phyloP scores from a whole-genome alignment of 257 asterid species.

The Lycium barbarum region DNA sequence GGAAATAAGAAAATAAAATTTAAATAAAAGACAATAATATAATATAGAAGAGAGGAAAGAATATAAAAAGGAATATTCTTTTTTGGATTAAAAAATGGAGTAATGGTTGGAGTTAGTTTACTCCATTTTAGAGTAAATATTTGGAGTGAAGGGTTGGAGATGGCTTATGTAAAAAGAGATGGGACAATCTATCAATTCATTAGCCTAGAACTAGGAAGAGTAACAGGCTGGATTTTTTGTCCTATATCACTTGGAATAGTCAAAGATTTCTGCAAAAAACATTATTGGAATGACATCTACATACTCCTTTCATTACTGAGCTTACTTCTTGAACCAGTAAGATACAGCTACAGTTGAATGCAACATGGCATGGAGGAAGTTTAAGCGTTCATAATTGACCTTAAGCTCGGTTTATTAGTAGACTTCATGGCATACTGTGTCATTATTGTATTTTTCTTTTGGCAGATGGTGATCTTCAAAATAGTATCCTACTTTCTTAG shows the following conservation, averaged over 20 bases:
- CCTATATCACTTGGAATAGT: conserved; percentile 2
- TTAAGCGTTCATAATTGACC: background rate
- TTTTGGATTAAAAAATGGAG: no score
- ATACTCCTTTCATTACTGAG: background rate
- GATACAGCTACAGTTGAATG: background rate
- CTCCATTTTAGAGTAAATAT: no score
- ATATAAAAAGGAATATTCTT: no score
- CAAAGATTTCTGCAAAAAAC: background rate
- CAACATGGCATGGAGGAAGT: background rate
- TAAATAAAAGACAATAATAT: no score
- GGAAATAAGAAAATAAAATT: no score
- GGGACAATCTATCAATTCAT: background rate
- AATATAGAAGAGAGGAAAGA: no score
- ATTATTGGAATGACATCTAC: background rate
- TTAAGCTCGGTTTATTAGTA: background rate
- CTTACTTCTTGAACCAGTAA: background rate
- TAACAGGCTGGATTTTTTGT: background rate
- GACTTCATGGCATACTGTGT: background rate
- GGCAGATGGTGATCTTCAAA: background rate
- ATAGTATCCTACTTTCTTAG: background rate
- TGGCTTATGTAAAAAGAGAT: background rate
- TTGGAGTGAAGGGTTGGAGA: no score
- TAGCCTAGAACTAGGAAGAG: background rate
- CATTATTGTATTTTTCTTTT: background rate
- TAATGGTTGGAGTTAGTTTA: no score